phyloP scores from a whole-genome alignment of 768 basidiomycete species.

The Suillus occidentalis region DNA sequence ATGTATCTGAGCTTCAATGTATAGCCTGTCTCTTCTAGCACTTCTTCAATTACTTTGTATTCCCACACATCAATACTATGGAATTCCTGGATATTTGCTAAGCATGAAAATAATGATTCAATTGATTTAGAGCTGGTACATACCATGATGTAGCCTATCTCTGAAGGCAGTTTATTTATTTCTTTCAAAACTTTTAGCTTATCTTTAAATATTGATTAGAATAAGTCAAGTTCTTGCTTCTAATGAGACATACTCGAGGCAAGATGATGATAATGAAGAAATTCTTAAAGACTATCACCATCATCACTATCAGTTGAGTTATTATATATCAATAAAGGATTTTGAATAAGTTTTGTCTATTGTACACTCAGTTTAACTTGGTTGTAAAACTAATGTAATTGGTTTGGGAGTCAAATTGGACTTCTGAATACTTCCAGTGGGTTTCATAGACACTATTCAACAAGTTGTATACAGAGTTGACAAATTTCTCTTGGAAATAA shows the following conservation, averaged over 20 bases:
- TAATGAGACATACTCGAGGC: neutral
- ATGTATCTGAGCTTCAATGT: neutral
- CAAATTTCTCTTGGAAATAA: no score
- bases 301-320: neutral
- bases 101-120: neutral
- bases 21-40: neutral
- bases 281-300: neutral
- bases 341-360: neutral
- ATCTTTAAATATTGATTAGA: neutral
- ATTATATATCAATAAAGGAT: neutral
- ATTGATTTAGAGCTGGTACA: neutral
- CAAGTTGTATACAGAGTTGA: neutral
- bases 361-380: neutral
- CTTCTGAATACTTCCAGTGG: neutral
- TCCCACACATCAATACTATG: neutral
- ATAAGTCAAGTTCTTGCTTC: neutral
- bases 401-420: neutral
- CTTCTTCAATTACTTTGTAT: neutral
- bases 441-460: neutral
- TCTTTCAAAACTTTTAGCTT: neutral
- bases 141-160: neutral
- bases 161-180: neutral
- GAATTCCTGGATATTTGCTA: neutral
- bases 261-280: neutral
- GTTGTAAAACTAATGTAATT: neutral